Percentiles rank a stretch among this genome's conserved stretches.
These are phyloP conservation scores for Penicillium sp. DNA, from an alignment of 2,329 filamentous ascomycete species.

Conservation along the genomic window DNA sequence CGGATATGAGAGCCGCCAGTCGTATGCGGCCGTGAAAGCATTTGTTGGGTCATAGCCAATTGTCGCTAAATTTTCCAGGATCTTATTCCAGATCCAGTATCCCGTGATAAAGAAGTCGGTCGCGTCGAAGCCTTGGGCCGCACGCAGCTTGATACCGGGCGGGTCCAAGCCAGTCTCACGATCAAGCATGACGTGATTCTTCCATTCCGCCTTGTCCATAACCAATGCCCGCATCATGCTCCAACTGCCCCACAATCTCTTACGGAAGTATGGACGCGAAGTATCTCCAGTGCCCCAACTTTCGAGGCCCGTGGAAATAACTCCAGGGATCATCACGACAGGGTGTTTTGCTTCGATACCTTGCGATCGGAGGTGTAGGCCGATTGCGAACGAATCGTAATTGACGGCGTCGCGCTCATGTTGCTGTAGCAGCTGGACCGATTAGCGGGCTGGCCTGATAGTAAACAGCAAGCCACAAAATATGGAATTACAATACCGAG, in stretches of 20 bases:
- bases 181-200: slow-evolving; percentile 95
- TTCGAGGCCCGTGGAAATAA: slow-evolving; percentile 95
- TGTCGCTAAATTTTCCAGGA: slow-evolving; percentile 92
- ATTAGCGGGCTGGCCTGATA: slow-evolving; percentile 9
- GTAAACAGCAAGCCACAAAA: background rate
- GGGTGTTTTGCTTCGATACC: slow-evolving; percentile 81
- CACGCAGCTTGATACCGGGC: slow-evolving; percentile 82
- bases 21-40: slow-evolving; percentile 70
- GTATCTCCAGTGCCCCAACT: slow-evolving; percentile 89
- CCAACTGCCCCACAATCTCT: slow-evolving; percentile 96
- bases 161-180: slow-evolving; percentile 88
- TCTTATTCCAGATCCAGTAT: slow-evolving; percentile 99
- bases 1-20: slow-evolving; percentile 88
- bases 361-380: slow-evolving; percentile 75
- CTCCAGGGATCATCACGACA: slow-evolving; percentile 94
- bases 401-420: slow-evolving; percentile 83
- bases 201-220: slow-evolving; percentile 91
- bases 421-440: slow-evolving; percentile 49
- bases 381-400: slow-evolving; percentile 93
- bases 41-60: slow-evolving; percentile 90
- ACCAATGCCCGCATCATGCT: slow-evolving; percentile 97
- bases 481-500: slow-evolving; percentile 58
- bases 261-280: slow-evolving; percentile 89
- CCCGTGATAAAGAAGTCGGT: slow-evolving; percentile 81
- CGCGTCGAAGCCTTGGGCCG: slow-evolving; percentile 94